Evolutionary conservation across 306 rosid genomes (phyloP), one percentile per base, ranked within the genome.

Genomic region (Vigna trinervia): DNA sequence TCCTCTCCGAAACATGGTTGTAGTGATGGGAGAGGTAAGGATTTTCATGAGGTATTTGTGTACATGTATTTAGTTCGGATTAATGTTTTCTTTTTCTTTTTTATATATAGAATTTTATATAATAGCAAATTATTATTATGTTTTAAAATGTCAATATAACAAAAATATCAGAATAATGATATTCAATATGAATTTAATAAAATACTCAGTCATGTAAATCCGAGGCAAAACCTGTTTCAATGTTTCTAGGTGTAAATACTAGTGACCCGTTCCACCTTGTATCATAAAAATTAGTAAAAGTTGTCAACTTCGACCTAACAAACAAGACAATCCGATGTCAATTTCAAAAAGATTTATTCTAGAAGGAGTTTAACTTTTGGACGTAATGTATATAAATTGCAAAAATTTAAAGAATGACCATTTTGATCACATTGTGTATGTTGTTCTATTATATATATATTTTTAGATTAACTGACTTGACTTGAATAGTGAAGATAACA

Each of bases 1-100:
- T 83, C 84, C 85, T 87, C 92, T 32, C 36, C 36, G 5, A 32
- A 4, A 32, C 36, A 32, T 32, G 36, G 36, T 32, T 4, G 5
- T 4, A 4, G 5, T 4, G 5, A 32, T 32, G 28, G 28, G 36
- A 32, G 36, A 30, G 32, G 32, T 30, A 4, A 28, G 32, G 32
- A 28, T 28, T 22, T 22, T 22, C 22, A 22, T 22, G 22, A 22
- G 1, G 2, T 26, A 26, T 2, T 0, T 26, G 28, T 26, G 28
- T 2, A 26, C 28, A 2, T 26, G 28, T 26, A 26, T 26, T 26
- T 26, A 26, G 4, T 26, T 26, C 28, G 28, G 28, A 26, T 26
- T 26, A 26, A 26, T 26, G 28, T 26, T 26, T 3, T 26, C 3
- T 26, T 26, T 2, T 17, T 17, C 19, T 17, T 26, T 26, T 26